These are phyloP conservation scores for Recurvomyces mirabilis DNA, from an alignment of 495 filamentous ascomycete genomes.

Conservation along the genomic window DNA sequence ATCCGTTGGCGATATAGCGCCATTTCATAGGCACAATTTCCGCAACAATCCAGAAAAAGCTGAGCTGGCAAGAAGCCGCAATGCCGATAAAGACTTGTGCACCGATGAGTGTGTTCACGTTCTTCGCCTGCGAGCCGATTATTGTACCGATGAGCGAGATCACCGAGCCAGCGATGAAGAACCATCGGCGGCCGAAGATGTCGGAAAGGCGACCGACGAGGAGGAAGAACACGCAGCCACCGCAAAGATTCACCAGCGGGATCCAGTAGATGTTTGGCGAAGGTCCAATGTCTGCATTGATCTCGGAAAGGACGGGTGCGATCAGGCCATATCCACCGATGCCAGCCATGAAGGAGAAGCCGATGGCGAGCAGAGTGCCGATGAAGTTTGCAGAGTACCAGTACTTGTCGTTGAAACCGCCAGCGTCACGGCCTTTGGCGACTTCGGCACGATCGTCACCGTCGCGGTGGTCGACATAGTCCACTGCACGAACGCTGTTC, in stretches of 20 bases:
- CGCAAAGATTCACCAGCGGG: conserved; percentile 12
- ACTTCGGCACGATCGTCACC: conserved; percentile 9
- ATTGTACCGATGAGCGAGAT: too few relatives aligned
- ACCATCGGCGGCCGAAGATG: conserved; percentile 45
- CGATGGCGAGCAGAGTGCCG: too few relatives aligned
- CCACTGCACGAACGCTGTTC: too few relatives aligned
- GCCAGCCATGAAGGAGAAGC: conserved; percentile 13
- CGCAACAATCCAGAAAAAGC: too few relatives aligned
- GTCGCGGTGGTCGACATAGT: too few relatives aligned
- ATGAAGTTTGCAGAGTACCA: conserved; percentile 10
- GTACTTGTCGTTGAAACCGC: conserved; percentile 9
- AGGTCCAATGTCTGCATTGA: conserved; percentile 20
- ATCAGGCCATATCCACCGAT: too few relatives aligned
- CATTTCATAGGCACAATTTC: too few relatives aligned
- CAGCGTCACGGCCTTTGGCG: conserved; percentile 9
- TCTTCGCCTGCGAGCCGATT: too few relatives aligned
- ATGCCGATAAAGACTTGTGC: too few relatives aligned
- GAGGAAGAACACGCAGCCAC: conserved; percentile 7
- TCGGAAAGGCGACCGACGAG: conserved; percentile 40
- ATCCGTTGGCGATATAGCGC: too few relatives aligned
- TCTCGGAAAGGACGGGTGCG: conserved; percentile 12
- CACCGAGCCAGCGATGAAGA: conserved; percentile 19
- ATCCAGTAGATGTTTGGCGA: conserved; percentile 22
- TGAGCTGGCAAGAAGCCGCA: too few relatives aligned
- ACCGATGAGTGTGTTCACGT: too few relatives aligned